phyloP scores from a whole-genome alignment of 345 rosid species.

The Syzygium grande region DNA sequence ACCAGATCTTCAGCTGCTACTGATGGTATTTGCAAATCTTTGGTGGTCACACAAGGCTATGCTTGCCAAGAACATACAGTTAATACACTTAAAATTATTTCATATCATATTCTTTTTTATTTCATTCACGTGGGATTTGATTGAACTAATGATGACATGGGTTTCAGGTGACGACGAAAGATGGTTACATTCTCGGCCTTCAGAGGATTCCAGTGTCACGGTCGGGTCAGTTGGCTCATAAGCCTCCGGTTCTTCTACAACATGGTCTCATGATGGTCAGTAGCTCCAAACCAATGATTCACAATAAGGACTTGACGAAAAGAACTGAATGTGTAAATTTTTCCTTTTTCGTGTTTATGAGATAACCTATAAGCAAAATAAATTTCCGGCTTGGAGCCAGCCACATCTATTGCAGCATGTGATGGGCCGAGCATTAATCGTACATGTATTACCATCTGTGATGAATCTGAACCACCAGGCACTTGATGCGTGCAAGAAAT shows the following conservation, averaged over 20 bases:
- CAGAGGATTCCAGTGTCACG: conserved; percentile 27
- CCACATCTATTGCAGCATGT: not conserved
- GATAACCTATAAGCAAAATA: not conserved
- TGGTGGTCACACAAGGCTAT: conserved; percentile 24
- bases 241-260: conserved; percentile 45
- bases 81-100: not conserved
- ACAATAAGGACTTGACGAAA: not conserved
- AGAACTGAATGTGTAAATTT: not conserved
- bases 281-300: not conserved
- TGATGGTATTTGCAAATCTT: conserved; percentile 16
- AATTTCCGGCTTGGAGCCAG: not conserved
- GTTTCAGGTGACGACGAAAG: conserved; percentile 39
- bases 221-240: conserved; percentile 15
- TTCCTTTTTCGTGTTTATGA: not conserved
- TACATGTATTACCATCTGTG: not conserved
- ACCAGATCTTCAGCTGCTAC: not conserved
- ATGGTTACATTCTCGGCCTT: conserved; percentile 41
- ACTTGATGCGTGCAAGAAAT: not conserved
- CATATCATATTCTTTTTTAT: not conserved
- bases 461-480: not conserved
- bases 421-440: not conserved
- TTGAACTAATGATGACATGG: not conserved
- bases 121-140: not conserved
- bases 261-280: conserved; percentile 37
- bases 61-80: conserved; percentile 25